These are phyloP conservation scores for Pyrenula aspistea DNA, from an alignment of 495 filamentous ascomycete genomes.

Conservation along the genomic window DNA sequence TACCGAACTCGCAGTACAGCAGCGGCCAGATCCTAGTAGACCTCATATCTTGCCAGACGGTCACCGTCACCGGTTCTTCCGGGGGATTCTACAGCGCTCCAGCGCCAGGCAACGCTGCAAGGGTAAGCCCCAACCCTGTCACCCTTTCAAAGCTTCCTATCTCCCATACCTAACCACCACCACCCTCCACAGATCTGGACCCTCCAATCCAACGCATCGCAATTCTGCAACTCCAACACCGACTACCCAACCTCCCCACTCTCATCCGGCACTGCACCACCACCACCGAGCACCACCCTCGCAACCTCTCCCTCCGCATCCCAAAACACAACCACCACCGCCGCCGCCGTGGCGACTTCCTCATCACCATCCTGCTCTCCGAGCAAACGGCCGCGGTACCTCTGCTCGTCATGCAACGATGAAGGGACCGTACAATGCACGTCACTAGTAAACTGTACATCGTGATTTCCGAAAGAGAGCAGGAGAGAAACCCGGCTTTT, in stretches of 20 bases:
- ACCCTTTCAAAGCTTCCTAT: too few species aligned
- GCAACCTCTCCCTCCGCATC: background rate
- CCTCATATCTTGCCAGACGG: background rate
- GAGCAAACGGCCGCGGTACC: too few species aligned
- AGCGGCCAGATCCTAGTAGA: background rate
- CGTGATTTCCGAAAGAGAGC: too few species aligned
- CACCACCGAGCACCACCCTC: background rate
- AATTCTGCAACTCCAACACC: background rate
- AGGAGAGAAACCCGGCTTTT: too few species aligned
- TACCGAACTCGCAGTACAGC: background rate
- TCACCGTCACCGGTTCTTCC: background rate
- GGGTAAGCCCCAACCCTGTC: background rate
- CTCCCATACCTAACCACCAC: too few species aligned
- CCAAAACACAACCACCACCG: background rate
- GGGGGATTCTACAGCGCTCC: background rate
- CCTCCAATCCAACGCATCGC: background rate
- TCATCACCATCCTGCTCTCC: too few species aligned
- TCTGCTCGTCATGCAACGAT: too few species aligned
- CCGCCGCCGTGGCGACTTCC: too few species aligned
- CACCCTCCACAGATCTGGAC: background rate
- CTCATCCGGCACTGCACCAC: background rate
- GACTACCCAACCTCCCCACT: background rate
- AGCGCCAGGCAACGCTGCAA: background rate
- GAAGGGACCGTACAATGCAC: too few species aligned
- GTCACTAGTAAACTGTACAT: too few species aligned